A percentile compares a stretch with the other conserved stretches of the same genome.
Conservation (phyloP, 192 early-diverging fungal genomes). For the Rhizophagus sp. region DNA sequence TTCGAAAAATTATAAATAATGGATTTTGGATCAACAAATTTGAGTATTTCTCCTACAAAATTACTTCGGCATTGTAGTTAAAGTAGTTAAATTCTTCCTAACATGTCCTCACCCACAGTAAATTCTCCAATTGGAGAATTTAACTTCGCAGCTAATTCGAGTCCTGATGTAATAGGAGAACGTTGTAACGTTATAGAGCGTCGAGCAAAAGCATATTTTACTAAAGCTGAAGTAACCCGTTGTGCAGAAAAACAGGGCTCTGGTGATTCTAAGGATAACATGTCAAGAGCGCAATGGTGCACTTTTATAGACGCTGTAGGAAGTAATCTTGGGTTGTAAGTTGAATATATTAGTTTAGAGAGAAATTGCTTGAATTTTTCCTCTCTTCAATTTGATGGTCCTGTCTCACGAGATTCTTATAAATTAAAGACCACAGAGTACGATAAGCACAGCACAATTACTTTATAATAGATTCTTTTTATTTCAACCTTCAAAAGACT, state of each 20-base stretch:
- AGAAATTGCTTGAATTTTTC: background rate
- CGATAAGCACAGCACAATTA: conserved; percentile 58
- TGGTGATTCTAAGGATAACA: conserved; percentile 13
- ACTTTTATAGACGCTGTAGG: conserved; percentile 55
- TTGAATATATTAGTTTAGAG: background rate
- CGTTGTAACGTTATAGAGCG: conserved; percentile 3
- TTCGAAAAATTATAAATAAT: too few relatives aligned
- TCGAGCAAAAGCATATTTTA: background rate
- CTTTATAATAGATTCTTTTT: conserved; percentile 58
- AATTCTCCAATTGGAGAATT: background rate
- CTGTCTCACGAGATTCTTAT: background rate
- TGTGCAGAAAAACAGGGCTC: background rate
- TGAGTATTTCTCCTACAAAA: too few relatives aligned
- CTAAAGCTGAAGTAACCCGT: background rate
- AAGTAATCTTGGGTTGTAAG: conserved; percentile 61
- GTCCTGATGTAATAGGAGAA: conserved; percentile 2
- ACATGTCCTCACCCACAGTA: background rate
- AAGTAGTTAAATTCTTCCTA: too few relatives aligned
- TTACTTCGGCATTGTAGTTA: too few relatives aligned
- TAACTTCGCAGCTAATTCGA: conserved; percentile 3
- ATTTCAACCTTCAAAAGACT: conserved; percentile 51
- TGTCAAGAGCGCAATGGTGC: conserved; percentile 43
- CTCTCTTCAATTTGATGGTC: background rate
- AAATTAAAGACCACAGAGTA: conserved; percentile 54
- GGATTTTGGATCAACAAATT: too few relatives aligned